Evolutionary conservation across 192 early-diverging fungal species (phyloP).

Genomic region (Coemansia sp.): DNA sequence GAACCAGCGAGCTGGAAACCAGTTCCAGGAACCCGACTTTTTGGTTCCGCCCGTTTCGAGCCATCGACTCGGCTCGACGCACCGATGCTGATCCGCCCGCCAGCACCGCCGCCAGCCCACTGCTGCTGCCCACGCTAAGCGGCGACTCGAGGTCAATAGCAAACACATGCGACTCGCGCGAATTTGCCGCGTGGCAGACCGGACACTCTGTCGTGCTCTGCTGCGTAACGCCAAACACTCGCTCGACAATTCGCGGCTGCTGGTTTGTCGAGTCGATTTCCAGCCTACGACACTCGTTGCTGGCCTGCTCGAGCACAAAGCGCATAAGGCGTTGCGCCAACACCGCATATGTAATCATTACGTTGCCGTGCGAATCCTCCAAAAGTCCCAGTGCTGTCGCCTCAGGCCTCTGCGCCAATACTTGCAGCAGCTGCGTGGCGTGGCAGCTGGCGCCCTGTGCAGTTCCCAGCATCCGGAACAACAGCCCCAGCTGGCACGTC

Average conservation of each 20-base stretch:
- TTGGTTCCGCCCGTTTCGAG: slow-evolving; percentile 1
- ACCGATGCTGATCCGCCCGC: slow-evolving; percentile 48
- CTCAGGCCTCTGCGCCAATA: slow-evolving; percentile 80
- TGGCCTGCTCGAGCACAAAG: slow-evolving; percentile 90
- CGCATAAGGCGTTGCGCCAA: slow-evolving; percentile 87
- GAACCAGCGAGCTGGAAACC: slow-evolving; percentile 19
- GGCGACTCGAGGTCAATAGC: slow-evolving; percentile 84
- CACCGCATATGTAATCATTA: slow-evolving; percentile 58
- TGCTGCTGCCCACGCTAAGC: slow-evolving; percentile 24
- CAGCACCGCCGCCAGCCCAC: slow-evolving; percentile 35
- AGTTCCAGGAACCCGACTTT: slow-evolving; percentile 27
- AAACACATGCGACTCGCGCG: slow-evolving; percentile 70
- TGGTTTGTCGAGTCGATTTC: neutral
- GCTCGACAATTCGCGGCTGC: slow-evolving; percentile 19
- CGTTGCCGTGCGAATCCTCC: slow-evolving; percentile 69
- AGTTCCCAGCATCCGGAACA: slow-evolving; percentile 90
- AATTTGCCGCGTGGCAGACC: slow-evolving; percentile 61
- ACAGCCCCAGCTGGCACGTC: slow-evolving; percentile 88
- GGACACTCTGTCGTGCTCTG: slow-evolving; percentile 57
- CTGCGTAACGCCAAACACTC: slow-evolving; percentile 33
- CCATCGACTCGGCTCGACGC: slow-evolving; percentile 31
- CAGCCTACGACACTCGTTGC: slow-evolving; percentile 61
- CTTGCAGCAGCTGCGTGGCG: slow-evolving; percentile 86
- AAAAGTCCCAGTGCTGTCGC: slow-evolving; percentile 83
- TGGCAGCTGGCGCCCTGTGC: slow-evolving; percentile 94